These are phyloP conservation scores for Neurospora sp. DNA, from an alignment of 495 filamentous ascomycete genomes.

Conservation along the genomic window DNA sequence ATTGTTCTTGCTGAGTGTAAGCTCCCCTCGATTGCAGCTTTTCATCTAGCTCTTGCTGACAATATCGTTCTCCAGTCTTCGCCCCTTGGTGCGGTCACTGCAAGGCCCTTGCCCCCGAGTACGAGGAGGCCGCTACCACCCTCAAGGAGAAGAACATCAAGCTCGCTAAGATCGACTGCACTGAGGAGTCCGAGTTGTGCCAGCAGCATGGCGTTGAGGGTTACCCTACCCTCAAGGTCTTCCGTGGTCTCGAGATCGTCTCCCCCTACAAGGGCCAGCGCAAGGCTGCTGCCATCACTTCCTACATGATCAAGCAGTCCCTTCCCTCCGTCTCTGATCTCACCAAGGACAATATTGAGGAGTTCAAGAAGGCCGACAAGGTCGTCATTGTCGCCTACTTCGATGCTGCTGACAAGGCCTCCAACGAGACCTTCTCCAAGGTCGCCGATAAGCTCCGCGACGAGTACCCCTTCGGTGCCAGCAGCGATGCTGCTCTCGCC, in stretches of 20 bases:
- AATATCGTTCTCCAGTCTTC: slow-evolving; percentile 40
- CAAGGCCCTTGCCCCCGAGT: slow-evolving; percentile 77
- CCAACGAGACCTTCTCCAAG: slow-evolving; percentile 67
- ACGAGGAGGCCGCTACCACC: slow-evolving; percentile 83
- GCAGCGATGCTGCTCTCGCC: slow-evolving; percentile 71
- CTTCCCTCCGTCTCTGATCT: slow-evolving; percentile 84
- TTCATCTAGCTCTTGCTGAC: slow-evolving; percentile 7
- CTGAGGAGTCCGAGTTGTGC: slow-evolving; percentile 86
- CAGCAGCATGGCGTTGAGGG: slow-evolving; percentile 83
- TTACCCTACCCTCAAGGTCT: slow-evolving; percentile 97
- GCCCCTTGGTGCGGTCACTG: slow-evolving; percentile 73
- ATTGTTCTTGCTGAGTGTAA: slow-evolving; percentile 74
- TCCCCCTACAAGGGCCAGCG: slow-evolving; percentile 79
- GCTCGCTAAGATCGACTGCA: slow-evolving; percentile 93
- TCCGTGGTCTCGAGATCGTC: slow-evolving; percentile 81
- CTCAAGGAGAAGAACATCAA: slow-evolving; percentile 93
- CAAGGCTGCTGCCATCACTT: slow-evolving; percentile 90
- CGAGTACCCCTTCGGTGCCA: slow-evolving; percentile 83
- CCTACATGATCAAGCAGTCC: slow-evolving; percentile 98
- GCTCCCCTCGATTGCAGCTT: slow-evolving; percentile 14
- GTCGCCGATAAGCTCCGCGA: slow-evolving; percentile 82
- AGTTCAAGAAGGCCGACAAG: slow-evolving; percentile 97
- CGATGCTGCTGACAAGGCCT: slow-evolving; percentile 70
- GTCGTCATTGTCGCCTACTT: slow-evolving; percentile 89
- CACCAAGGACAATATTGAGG: slow-evolving; percentile 69